Base-by-base conservation (phyloP, 768 basidiomycete genomes). In the Russula compacta region DNA sequence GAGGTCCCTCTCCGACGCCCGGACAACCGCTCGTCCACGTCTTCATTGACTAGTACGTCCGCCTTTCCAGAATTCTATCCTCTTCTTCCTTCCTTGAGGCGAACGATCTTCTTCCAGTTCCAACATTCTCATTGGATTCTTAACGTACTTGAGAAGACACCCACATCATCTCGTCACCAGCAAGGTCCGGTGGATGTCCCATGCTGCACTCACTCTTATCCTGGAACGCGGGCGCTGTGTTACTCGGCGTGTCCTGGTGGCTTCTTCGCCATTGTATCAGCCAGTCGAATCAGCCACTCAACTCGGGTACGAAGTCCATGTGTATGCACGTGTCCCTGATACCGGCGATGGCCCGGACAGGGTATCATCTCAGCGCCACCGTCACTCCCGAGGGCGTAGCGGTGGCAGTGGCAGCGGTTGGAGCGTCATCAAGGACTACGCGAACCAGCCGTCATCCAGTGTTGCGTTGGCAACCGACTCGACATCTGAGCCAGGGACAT, bases 211-310 rank as follows among this genome's bases (percentile, higher is more conserved):
- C 36, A 79, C 84, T 1, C 78, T 93, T 40, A 81, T 94, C 56
- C 77, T 95, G 40, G 91, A 93, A 73, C 81, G 92, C 42, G 92
- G 91, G 7, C 80, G 92, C 39, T 81, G 85, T 8, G 78, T 92
- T 56, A 83, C 81, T 24, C 80, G 86, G 36, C 81, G 89, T 24
- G 86, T 90, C 6, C 77, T 92, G 6, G 91, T 87, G 36, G 83
- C 90, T 0, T 90, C 87, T 12, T 89, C 86, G 46, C 91, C 92
- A 2, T 72, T 94, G 51, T 89, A 92, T 71, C 92, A 94, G 70
- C 82, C 87, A 11, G 84, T 93, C 78, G 83, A 86, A 10, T 74
- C 79, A 4, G 86, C 89, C 17, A 78, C 84, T 66, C 78, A 82
- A 54, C 74, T 93, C 44, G 90, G 87, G 5, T 91, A 91, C 66